Base-by-base conservation (phyloP, 2,329 filamentous ascomycete genomes). In the Trichoderma afroharzianum region DNA sequence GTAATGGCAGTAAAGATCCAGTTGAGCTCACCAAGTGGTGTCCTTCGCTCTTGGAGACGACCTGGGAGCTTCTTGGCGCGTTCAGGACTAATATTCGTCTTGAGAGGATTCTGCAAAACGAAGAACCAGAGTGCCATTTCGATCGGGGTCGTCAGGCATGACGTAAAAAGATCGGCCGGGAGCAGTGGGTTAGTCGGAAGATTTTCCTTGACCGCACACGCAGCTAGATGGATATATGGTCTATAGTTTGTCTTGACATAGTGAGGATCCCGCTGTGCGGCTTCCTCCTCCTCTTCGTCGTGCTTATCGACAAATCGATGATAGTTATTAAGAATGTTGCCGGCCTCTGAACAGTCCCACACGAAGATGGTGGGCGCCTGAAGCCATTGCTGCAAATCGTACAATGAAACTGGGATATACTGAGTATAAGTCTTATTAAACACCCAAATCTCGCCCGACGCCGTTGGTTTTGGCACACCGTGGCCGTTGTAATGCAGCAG, bases 1-100 rank as follows among this genome's bases (percentile, higher is more conserved):
- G 96, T 99, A 75, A 99, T 98, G 69, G 96, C 96, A 0, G 96
- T 99, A 79, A 99, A 98, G 43, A 99, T 99, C 96, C 96, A 99
- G 78, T 99, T 99, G 15, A 99, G 85, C 82, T 99, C 96, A 73
- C 96, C 96, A 39, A 99, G 87, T 9, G 96, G 96, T 63, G 96
- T 98, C 78, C 96, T 88, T 72, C 96, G 89, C 82, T 99, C 96
- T 78, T 97, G 95, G 55, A 98, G 88, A 73, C 94, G 91, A 39
- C 96, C 96, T 3, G 95, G 95, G 21, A 99, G 92, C 77, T 94
- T 93, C 80, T 94, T 92, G 55, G 95, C 95, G 76, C 95, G 89
- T 73, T 96, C 93, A 4, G 95, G 89, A 2, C 89, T 91, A 70
- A 97, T 84, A 53, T 88, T 88, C 3, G 86, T 88, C 76, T 88